Evolutionary conservation across 495 filamentous ascomycete genomes (phyloP).

Genomic region (Xylaria intraflava): DNA sequence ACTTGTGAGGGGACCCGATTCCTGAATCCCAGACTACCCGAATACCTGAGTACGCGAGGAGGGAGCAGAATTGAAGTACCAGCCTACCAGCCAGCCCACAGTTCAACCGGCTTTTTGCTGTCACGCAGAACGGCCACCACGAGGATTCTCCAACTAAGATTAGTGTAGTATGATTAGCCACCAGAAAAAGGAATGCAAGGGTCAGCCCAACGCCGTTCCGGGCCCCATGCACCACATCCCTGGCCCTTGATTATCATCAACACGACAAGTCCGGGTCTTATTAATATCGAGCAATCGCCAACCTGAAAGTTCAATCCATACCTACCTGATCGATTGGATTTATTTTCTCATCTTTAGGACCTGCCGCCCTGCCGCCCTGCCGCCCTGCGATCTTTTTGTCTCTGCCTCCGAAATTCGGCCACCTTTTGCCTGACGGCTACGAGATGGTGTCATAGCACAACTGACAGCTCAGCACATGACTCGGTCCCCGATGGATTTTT

Average conservation of each 20-base stretch:
- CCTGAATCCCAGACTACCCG: background rate
- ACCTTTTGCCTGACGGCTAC: conserved; percentile 2
- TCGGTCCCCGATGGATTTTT: background rate
- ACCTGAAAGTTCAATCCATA: conserved; percentile 4
- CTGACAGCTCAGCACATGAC: conserved; percentile 10
- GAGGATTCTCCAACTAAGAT: conserved; percentile 14
- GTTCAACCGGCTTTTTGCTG: conserved; percentile 1
- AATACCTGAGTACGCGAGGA: background rate
- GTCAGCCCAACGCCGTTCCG: conserved; percentile 15
- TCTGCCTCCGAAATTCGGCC: background rate
- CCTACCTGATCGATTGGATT: background rate
- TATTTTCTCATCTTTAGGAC: background rate
- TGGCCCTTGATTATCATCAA: conserved; percentile 13
- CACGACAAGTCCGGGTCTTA: conserved; percentile 8
- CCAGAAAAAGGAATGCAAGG: conserved; percentile 15
- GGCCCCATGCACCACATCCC: conserved; percentile 15
- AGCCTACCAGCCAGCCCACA: too few relatives aligned
- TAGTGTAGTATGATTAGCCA: conserved; percentile 7
- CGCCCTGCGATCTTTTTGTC: background rate
- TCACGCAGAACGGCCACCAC: conserved; percentile 10
- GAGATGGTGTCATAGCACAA: conserved; percentile 6
- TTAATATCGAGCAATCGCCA: conserved; percentile 16
- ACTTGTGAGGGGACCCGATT: too few relatives aligned
- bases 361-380: background rate
- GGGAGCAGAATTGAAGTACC: conserved; percentile 4